Percentiles rank a stretch among this genome's conserved stretches.
Evolutionary conservation across 179 eudicot species (phyloP).

Genomic region (Dionaea muscipula): DNA sequence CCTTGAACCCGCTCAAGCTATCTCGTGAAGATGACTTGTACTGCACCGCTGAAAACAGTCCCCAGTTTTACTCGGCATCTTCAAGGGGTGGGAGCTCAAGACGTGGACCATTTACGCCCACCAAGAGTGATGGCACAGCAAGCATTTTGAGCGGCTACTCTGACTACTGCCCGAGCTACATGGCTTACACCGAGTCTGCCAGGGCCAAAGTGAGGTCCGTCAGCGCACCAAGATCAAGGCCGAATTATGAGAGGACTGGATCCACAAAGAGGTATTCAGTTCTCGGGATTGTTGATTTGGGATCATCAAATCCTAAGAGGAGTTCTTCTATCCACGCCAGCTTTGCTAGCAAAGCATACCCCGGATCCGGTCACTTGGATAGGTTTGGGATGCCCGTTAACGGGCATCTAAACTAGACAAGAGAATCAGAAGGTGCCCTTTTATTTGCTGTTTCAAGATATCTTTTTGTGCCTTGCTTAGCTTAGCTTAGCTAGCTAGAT

Average conservation of each 20-base stretch:
- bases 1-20: conserved; percentile 23
- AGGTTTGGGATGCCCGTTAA: conserved; percentile 51
- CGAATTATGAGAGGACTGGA: conserved; percentile 35
- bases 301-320: conserved; percentile 24
- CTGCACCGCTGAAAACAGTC: conserved; percentile 50
- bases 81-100: conserved; percentile 28
- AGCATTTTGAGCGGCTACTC: conserved; percentile 43
- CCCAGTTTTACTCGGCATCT: conserved; percentile 20
- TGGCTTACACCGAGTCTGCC: conserved; percentile 50
- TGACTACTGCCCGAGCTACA: conserved; percentile 50
- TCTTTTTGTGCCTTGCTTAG: too few species aligned
- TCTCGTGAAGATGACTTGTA: conserved; percentile 22
- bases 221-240: conserved; percentile 68
- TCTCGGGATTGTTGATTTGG: conserved; percentile 32
- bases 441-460: too few species aligned
- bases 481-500: too few species aligned
- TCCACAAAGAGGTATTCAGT: conserved; percentile 48
- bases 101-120: conserved; percentile 24
- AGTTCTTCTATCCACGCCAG: conserved; percentile 32
- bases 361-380: conserved; percentile 70
- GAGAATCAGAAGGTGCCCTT: background rate
- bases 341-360: conserved; percentile 53
- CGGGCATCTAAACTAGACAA: conserved; percentile 28
- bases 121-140: conserved; percentile 35
- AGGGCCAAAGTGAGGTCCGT: conserved; percentile 50